These are phyloP conservation scores for Serendipita sp. DNA, from an alignment of 768 basidiomycete genomes.

Conservation along the genomic window DNA sequence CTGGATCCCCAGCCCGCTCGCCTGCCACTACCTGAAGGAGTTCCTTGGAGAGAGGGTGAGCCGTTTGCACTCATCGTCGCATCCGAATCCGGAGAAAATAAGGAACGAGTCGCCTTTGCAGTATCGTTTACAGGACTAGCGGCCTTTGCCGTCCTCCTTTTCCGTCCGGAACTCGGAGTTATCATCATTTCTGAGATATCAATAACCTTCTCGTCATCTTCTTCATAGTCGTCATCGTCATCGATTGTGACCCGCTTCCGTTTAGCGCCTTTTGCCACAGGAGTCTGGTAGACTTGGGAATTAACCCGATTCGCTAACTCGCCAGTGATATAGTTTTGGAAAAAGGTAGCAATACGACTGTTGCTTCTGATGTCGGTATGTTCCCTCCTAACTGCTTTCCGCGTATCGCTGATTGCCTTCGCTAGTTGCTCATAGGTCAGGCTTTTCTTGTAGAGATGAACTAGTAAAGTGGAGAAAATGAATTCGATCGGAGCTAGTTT, in stretches of 20 bases:
- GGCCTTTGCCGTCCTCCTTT: not conserved
- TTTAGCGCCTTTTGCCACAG: not conserved
- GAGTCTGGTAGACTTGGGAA: not conserved
- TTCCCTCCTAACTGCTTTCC: not conserved
- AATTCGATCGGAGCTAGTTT: conserved; percentile 53
- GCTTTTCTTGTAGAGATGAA: conserved; percentile 27
- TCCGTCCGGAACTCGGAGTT: not conserved
- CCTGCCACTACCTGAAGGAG: no score
- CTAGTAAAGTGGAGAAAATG: conserved; percentile 37
- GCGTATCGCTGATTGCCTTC: conserved; percentile 21
- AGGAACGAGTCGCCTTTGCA: no score
- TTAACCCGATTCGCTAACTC: not conserved
- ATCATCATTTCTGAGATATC: not conserved
- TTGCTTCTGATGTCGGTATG: not conserved
- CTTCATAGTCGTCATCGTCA: not conserved
- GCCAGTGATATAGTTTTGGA: not conserved
- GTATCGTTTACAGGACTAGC: not conserved
- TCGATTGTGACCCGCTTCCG: not conserved
- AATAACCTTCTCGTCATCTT: not conserved
- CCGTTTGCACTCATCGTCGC: no score
- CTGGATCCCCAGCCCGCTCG: no score
- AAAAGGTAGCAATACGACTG: not conserved
- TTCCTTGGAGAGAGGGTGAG: no score
- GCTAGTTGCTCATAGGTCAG: conserved; percentile 28
- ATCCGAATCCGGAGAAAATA: no score